Evolutionary conservation across 2,329 filamentous ascomycete genomes (phyloP).

Genomic region (Graphilbum sp.): DNA sequence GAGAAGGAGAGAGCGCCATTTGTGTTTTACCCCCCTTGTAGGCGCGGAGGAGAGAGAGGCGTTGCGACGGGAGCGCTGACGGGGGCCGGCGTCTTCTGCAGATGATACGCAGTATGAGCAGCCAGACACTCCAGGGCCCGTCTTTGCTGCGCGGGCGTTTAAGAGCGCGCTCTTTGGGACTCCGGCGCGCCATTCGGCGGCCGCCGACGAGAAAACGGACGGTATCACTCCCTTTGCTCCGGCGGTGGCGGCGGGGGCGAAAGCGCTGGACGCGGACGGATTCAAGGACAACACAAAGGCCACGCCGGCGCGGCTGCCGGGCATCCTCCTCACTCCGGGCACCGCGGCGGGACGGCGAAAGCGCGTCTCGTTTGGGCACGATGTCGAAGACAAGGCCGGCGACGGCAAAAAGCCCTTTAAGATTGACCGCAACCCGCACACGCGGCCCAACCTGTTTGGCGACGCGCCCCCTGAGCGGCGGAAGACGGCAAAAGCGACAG

Average conservation of each 20-base stretch:
- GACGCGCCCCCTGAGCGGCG: not conserved
- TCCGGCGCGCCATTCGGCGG: slow-evolving; percentile 17
- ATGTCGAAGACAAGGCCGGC: slow-evolving; percentile 28
- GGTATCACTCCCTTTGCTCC: too few species aligned
- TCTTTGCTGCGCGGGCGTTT: slow-evolving; percentile 49
- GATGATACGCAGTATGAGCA: slow-evolving; percentile 33
- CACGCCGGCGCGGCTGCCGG: slow-evolving; percentile 21
- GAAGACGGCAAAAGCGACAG: not conserved
- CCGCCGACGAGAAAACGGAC: not conserved
- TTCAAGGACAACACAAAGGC: slow-evolving; percentile 5
- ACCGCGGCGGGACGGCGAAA: slow-evolving; percentile 44
- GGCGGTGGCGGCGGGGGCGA: too few species aligned
- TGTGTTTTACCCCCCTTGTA: too few species aligned
- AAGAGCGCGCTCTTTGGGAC: slow-evolving; percentile 49
- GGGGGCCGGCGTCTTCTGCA: too few species aligned
- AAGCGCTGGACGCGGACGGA: too few species aligned
- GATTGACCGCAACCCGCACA: slow-evolving; percentile 7
- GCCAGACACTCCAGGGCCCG: slow-evolving; percentile 48
- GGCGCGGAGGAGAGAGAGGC: too few species aligned
- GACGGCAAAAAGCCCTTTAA: slow-evolving; percentile 14
- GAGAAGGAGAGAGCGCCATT: too few species aligned
- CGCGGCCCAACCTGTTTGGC: slow-evolving; percentile 8
- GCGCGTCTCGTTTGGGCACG: slow-evolving; percentile 47
- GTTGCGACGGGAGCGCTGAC: too few species aligned
- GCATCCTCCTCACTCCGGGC: slow-evolving; percentile 48